Conservation (phyloP, 345 rosid genomes). For the Citrus hindsii region DNA sequence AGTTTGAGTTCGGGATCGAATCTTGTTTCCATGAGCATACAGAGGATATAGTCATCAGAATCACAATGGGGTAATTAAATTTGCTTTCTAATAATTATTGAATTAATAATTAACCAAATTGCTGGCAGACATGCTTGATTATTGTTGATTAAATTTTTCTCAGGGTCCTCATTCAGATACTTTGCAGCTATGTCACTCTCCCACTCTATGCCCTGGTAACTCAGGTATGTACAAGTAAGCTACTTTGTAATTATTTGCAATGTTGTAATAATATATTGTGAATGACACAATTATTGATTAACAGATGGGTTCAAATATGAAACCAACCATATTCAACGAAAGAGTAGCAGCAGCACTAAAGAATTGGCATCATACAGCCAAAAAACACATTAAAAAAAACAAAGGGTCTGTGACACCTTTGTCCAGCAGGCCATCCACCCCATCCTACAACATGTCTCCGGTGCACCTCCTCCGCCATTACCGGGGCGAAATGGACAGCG, state of each 20-base stretch:
- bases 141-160: not conserved
- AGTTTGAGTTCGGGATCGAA: slow-evolving; percentile 50
- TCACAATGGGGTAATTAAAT: slow-evolving; percentile 67
- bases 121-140: not conserved
- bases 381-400: slow-evolving; percentile 60
- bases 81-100: not conserved
- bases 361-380: slow-evolving; percentile 77
- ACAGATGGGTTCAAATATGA: slow-evolving; percentile 95
- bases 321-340: slow-evolving; percentile 78
- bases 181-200: slow-evolving; percentile 93
- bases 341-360: slow-evolving; percentile 60
- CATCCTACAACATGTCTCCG: slow-evolving; percentile 56
- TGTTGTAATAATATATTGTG: not conserved
- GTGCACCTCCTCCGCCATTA: slow-evolving; percentile 51
- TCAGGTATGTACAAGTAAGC: slow-evolving; percentile 36
- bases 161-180: slow-evolving; percentile 75
- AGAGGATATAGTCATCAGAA: slow-evolving; percentile 57
- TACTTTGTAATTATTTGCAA: not conserved
- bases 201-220: slow-evolving; percentile 94
- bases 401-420: slow-evolving; percentile 43
- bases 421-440: slow-evolving; percentile 65
- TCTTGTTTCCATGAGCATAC: slow-evolving; percentile 62
- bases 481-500: slow-evolving; percentile 33
- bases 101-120: not conserved
- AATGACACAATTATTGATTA: not conserved